Evolutionary conservation across 495 filamentous ascomycete species (phyloP).

Genomic region (Chaetomium tenue): DNA sequence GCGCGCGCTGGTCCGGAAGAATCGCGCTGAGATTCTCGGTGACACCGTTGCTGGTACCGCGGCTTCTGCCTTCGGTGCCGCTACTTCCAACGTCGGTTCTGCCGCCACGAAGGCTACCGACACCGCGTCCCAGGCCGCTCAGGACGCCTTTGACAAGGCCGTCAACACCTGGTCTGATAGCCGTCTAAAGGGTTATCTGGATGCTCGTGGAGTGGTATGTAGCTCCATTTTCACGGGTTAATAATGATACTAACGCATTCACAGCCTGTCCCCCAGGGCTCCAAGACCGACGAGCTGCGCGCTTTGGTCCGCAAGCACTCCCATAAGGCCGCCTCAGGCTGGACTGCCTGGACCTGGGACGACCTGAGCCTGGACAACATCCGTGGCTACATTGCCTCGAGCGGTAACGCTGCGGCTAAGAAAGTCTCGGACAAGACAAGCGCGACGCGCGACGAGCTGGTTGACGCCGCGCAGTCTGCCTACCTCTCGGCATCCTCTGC

Average conservation of each 20-base stretch:
- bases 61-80: constrained; percentile 69
- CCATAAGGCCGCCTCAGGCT: constrained; percentile 70
- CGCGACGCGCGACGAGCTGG: constrained; percentile 68
- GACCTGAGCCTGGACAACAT: constrained; percentile 77
- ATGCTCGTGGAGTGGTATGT: constrained; percentile 55
- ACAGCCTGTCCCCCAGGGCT: constrained; percentile 67
- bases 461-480: constrained; percentile 67
- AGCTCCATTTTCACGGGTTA: neutral
- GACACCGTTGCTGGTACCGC: constrained; percentile 63
- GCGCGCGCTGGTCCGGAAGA: constrained; percentile 83
- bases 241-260: constrained; percentile 32
- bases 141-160: constrained; percentile 65
- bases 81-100: constrained; percentile 78
- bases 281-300: constrained; percentile 76
- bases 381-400: constrained; percentile 63
- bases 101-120: constrained; percentile 74
- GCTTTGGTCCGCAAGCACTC: constrained; percentile 68
- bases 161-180: constrained; percentile 67
- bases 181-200: constrained; percentile 73
- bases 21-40: constrained; percentile 70
- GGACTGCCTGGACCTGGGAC: constrained; percentile 80
- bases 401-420: constrained; percentile 60
- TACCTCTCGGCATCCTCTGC: constrained; percentile 66
- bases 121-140: constrained; percentile 58
- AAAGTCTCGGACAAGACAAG: constrained; percentile 64